Evolutionary conservation across 164 flowering plant species (phyloP).

Genomic region (Akebia trifoliata): DNA sequence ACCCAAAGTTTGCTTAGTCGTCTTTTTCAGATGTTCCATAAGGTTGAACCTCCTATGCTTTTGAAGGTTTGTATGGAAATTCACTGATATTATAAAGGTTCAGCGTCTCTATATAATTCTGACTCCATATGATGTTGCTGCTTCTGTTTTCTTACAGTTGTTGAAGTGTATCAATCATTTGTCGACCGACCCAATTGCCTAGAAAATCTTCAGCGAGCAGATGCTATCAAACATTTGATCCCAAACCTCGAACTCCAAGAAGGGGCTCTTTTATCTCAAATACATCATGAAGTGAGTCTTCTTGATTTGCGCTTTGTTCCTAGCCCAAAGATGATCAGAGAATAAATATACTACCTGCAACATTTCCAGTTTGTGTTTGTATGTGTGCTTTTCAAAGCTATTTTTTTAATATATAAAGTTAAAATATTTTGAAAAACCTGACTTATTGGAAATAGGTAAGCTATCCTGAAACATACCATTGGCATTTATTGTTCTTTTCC

Average conservation of each 20-base stretch:
- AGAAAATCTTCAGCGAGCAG: slow-evolving; percentile 94
- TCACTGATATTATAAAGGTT: no score
- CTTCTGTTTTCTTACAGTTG: slow-evolving; percentile 35
- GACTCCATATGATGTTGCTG: slow-evolving; percentile 2
- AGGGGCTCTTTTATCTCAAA: slow-evolving; percentile 75
- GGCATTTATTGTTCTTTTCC: no score
- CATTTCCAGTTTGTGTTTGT: no score
- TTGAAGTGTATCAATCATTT: slow-evolving; percentile 86
- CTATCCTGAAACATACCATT: no score
- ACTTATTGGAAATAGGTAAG: no score
- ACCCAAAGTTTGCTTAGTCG: slow-evolving; percentile 92
- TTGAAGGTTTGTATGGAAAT: slow-evolving; percentile 53
- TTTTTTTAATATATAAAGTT: no score
- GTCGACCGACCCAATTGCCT: slow-evolving; percentile 96
- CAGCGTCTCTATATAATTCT: background rate
- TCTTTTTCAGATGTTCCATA: slow-evolving; percentile 93
- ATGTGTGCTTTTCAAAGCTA: no score
- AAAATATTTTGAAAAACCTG: no score
- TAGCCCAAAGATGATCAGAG: no score
- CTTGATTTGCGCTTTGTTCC: background rate
- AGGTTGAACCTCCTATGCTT: slow-evolving; percentile 82
- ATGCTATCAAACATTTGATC: slow-evolving; percentile 91
- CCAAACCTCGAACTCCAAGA: slow-evolving; percentile 97
- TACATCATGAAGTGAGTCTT: slow-evolving; percentile 75
- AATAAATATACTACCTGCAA: no score